Evolutionary conservation across 1,139 yeast species (phyloP).

Genomic region (Spathaspora jeffriesii): DNA sequence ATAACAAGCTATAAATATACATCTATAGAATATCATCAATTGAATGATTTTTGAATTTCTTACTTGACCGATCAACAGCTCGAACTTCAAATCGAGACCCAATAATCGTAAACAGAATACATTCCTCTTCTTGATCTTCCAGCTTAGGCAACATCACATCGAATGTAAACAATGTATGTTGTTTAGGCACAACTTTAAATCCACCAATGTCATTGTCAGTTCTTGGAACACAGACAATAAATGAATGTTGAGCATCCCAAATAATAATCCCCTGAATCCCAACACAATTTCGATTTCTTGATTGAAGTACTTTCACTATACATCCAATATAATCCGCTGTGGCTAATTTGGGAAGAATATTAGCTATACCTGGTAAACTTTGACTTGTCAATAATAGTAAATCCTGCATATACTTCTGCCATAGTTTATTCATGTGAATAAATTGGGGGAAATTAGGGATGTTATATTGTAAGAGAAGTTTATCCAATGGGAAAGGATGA

Average conservation of each 20-base stretch:
- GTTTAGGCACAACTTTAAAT: conserved; percentile 57
- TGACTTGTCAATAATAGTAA: conserved; percentile 40
- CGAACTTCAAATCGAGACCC: conserved; percentile 82
- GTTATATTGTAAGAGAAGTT: conserved; percentile 30
- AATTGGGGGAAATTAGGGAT: conserved; percentile 59
- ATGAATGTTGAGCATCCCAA: conserved; percentile 83
- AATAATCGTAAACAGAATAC: conserved; percentile 62
- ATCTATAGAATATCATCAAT: conserved; percentile 56
- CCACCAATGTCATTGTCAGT: conserved; percentile 49
- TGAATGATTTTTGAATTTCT: conserved; percentile 80
- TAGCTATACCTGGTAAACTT: conserved; percentile 18
- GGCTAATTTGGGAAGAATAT: conserved; percentile 56
- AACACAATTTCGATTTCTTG: conserved; percentile 57
- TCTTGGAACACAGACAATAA: conserved; percentile 62
- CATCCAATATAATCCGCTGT: conserved; percentile 90
- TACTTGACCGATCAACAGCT: conserved; percentile 79
- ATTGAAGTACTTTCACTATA: conserved; percentile 54
- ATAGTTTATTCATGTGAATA: conserved; percentile 50
- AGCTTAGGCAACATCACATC: conserved; percentile 40
- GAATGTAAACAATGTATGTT: conserved; percentile 58
- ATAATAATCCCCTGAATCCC: conserved; percentile 79
- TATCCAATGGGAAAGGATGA: conserved; percentile 26
- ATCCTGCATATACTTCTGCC: conserved; percentile 63
- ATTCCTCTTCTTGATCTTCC: conserved; percentile 28
- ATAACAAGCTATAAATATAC: conserved; percentile 23